Base-by-base conservation (phyloP, 108 stramenopile species). In the Epipyxis sp. region DNA sequence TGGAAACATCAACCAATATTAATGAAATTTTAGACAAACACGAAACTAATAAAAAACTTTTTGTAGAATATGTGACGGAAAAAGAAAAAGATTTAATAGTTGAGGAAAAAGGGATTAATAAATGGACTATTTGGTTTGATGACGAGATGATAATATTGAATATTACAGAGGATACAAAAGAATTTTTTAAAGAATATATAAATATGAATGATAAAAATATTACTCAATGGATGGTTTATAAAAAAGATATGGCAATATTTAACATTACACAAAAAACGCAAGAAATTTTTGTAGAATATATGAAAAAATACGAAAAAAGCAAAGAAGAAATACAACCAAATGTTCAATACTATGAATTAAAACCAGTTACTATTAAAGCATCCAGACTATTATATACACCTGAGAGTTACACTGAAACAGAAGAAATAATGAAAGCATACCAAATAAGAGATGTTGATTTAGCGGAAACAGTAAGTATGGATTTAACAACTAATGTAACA, bases 71-170 rank as follows among this genome's bases (percentile, higher is more conserved):
- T 16, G 25, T 20, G 54, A 57, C 16, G 16, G 25, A 20, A 25
- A 57, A 57, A 57, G 54, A 57, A 57, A 57, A 57, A 20, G 20
- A 16, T 20, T 16, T 20, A 57, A 57, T 57, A 20, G 16, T 20
- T 57, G 54, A 57, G 25, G 25, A 57, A 57, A 57, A 57, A 57
- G 54, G 25, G 54, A 57, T 57, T 57, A 57, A 57, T 16, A 57
- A 57, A 25, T 20, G 54, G 25, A 57, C 54, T 57, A 20, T 16
- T 20, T 57, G 54, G 25, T 20, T 57, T 57, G 25, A 57, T 57
- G 54, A 57, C 25, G 54, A 57, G 16, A 20, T 25, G 25, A 57
- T 20, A 57, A 25, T 57, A 20, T 16, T 16, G 25, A 16, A 57
- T 20, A 25, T 57, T 20, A 57, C 16, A 57, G 25, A 57, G 16